Evolutionary conservation across 2,329 filamentous ascomycete species (phyloP).

Genomic region (Stagonosporopsis chrysanthemi): DNA sequence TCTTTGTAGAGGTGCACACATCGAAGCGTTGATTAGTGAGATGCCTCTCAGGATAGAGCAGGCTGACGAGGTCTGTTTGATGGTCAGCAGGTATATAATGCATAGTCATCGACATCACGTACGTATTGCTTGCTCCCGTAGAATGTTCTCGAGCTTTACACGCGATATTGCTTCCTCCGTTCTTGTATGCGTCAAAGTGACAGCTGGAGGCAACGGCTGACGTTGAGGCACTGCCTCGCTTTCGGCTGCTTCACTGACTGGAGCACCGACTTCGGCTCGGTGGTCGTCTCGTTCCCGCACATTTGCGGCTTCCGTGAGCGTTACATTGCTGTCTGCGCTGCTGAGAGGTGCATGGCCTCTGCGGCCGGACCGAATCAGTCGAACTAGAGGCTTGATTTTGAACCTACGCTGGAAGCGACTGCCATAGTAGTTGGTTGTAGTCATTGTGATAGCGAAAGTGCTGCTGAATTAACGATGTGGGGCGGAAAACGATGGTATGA

Average conservation of each 20-base stretch:
- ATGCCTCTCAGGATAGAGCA: not conserved
- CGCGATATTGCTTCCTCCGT: not conserved
- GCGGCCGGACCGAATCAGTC: not conserved
- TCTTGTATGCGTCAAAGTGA: not conserved
- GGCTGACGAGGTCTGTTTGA: not conserved
- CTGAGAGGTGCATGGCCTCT: not conserved
- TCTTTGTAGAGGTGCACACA: not conserved
- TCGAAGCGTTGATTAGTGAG: not conserved
- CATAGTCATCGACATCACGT: not conserved
- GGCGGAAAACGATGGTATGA: not conserved
- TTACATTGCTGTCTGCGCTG: not conserved
- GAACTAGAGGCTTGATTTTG: not conserved
- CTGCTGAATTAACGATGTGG: not conserved
- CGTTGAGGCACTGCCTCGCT: not conserved
- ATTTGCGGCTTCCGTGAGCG: not conserved
- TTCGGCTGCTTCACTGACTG: not conserved
- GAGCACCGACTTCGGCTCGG: not conserved
- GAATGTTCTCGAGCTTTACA: not conserved
- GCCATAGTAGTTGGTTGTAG: not conserved
- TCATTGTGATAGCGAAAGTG: not conserved
- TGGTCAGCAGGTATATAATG: not conserved
- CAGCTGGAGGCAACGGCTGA: not conserved
- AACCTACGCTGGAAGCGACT: not conserved
- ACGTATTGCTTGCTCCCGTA: slow-evolving; percentile 3
- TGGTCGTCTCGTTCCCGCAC: not conserved